Evolutionary conservation across 176 grass and related monocot genomes (phyloP), one percentile per base, ranked within the genome.

Genomic region (Rhynchospora pubera): DNA sequence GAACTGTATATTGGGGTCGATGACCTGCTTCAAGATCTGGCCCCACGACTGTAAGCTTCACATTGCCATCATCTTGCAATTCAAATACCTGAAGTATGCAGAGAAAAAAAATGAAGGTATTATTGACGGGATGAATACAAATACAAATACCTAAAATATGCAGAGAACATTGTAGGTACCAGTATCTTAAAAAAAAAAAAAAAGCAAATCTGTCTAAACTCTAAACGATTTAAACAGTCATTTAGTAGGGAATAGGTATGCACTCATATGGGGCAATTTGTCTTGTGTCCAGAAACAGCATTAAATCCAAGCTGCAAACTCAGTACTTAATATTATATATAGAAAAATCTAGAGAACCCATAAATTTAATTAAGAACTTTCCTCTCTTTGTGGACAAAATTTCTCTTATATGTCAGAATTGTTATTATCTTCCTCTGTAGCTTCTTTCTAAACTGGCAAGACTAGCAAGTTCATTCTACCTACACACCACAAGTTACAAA

Each of bases 31-130:
- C 68, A 48, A 97, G 84, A 57, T 93, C 88, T 32, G 86, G 84
- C 15, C 94, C 94, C 10, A 93, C 82, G 1, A 91, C 76, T 10
- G 87, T 97, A n/a, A 90, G 83, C 77, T 97, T 93, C 62, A 91
- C 65, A 24, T 87, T 80, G 4, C 89, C 91, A 48, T 93, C 84
- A 75, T 90, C 84, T 9, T 85, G 89, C 65, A 93, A 79, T 88
- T 97, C 91, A 90, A 93, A 88, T 11, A 97, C 82, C 94, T 91
- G 65, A 82, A 85, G 89, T 19, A 9, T 28, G 9, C 22, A 79
- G 59, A 30, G 44, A 82, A 81, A 39, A n/a, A n/a, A 57, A 79
- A 63, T 46, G 22, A 80, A 22, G 34, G 22, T 64, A 79, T 57
- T 59, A 60, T 57, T 67, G 16, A 50, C 50, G 45, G n/a, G 5